Evolutionary conservation across 1,284 basidiomycete genomes (phyloP), one percentile per base, ranked within the genome.

Genomic region (Peniophora sp.): DNA sequence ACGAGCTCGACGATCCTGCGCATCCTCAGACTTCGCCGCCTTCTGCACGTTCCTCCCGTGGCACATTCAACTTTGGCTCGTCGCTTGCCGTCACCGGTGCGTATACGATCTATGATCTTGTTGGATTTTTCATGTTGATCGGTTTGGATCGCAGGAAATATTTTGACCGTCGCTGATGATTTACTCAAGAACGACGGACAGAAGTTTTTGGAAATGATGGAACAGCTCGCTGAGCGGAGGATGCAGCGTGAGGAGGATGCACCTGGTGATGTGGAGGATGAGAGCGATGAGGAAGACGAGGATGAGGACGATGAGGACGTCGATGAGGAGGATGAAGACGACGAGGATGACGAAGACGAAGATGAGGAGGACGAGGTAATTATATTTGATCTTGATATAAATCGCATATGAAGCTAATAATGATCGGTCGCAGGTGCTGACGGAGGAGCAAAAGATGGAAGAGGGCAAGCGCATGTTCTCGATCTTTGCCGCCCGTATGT

Each of bases 121-220:
- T 41, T 24, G 49, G 38, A 27, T 46, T 49, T 35, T 47, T 34
- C 39, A 51, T 51, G 38, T 39, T 54, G 53, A 52, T 22, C 54
- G 52, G 51, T 51, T 79, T 78, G 77, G 53, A 24, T 12, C 25
- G 79, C 83, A 65, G 92, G 91, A 57, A 86, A 95, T 64, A 97
- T 99, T 63, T 77, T 99, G 52, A 98, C 97, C n/a, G 96, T 99
- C 48, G 96, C 96, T 48, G 96, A 99, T 64, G 96, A 99, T 72
- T 81, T 99, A 49, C 78, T 98, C 60, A 97, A 97, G 76, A 98
- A 98, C 63, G 95, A 99, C 63, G 96, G 94, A 2, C 92, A 94
- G 62, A 98, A 97, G 73, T 98, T 99, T 74, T 74, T 99, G 61
- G 95, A 99, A 73, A 99, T 99, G 96, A 99, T 99, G 96, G 96